A percentile compares a stretch with the other conserved stretches of the same genome.
These are phyloP conservation scores for Clavulina sp. DNA, from an alignment of 768 basidiomycete species.

Conservation along the genomic window DNA sequence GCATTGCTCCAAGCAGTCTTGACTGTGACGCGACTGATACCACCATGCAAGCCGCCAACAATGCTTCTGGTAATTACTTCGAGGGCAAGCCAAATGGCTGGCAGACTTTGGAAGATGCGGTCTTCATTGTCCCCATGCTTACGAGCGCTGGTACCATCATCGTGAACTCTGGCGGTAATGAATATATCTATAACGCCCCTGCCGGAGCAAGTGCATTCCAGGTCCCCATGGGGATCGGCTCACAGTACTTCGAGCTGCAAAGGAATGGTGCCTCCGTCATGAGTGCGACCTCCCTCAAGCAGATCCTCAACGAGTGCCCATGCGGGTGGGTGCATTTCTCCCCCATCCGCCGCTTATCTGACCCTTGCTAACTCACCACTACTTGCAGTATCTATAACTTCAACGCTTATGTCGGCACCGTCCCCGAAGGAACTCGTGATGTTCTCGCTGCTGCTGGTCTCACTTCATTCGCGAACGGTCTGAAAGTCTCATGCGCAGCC, in stretches of 20 bases:
- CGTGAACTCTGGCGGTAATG: constrained; percentile 16
- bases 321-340: too few species aligned
- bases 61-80: constrained; percentile 9
- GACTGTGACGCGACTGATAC: constrained; percentile 18
- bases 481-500: not conserved
- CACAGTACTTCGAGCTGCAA: constrained; percentile 15
- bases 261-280: constrained; percentile 7
- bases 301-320: constrained; percentile 13
- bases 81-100: constrained; percentile 17
- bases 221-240: constrained; percentile 18
- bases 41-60: constrained; percentile 3
- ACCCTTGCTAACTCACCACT: not conserved
- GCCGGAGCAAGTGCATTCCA: constrained; percentile 16
- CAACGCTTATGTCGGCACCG: constrained; percentile 17
- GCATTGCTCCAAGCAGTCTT: constrained; percentile 17
- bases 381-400: constrained; percentile 19
- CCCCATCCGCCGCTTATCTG: too few species aligned
- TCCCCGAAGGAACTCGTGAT: constrained; percentile 5
- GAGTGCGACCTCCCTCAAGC: constrained; percentile 9
- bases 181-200: constrained; percentile 12
- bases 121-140: constrained; percentile 19
- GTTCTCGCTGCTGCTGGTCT: not conserved
- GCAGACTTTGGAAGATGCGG: constrained; percentile 15
- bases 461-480: constrained; percentile 3
- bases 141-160: constrained; percentile 15